Evolutionary conservation across 1,139 yeast species (phyloP), one percentile per base, ranked within the genome.

Genomic region (Hyphopichia wangnamkhiaoensis): DNA sequence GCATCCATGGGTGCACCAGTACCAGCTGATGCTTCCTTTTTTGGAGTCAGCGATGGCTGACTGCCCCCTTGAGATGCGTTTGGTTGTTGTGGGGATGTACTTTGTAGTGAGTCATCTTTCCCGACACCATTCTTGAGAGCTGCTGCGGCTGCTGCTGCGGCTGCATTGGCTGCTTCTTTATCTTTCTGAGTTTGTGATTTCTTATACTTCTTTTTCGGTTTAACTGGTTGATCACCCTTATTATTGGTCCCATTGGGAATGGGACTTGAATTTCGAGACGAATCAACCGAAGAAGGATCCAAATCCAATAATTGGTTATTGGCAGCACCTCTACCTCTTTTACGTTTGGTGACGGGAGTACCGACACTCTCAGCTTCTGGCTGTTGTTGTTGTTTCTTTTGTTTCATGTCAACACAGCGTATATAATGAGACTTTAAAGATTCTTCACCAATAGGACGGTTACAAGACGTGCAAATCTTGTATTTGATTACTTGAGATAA

Each of bases 391-490:
- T 61, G 58, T 41, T 59, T 64, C 41, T 65, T 68, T 28, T 65
- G 70, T 51, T 75, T 79, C 73, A 69, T 67, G 41, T 70, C 77
- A 4, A 66, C 48, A 56, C 88, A 82, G 59, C 54, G 55, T 26
- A 50, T 48, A 42, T 76, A 68, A 59, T 82, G 88, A 13, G 61
- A 56, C 0, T 56, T 50, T 35, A 81, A 56, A 46, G 72, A 65
- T 21, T 67, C 60, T 34, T 69, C 71, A 13, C 84, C 74, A 12
- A 85, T 70, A 1, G 93, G 93, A 42, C 84, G 70, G 35, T 75
- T 71, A 56, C 94, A 85, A 42, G 69, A 65, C 42, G 79, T 80
- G 58, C 94, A 85, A 51, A 83, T 73, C 48, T 84, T 73, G 53
- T 80, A 85, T 38, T 73, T 70, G 19, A 80, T 53, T 17, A 65